Evolutionary conservation across 2,329 filamentous ascomycete genomes (phyloP).

Genomic region (Fusarium keratoplasticum): DNA sequence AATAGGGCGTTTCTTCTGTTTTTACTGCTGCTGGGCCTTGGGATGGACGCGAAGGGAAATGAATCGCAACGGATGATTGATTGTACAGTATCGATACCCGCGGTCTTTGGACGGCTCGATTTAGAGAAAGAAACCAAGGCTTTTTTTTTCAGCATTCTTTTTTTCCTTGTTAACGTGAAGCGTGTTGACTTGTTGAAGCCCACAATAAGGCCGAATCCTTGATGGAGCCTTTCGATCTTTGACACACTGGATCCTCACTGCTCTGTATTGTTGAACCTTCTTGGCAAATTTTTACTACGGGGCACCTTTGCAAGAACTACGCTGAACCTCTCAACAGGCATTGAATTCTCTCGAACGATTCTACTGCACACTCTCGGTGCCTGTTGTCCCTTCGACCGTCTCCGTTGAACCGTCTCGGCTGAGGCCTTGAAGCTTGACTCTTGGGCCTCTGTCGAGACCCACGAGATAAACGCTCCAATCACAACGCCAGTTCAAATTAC

Average conservation of each 20-base stretch:
- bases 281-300: background rate
- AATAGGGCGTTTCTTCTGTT: background rate
- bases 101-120: constrained; percentile 22
- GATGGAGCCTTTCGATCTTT: background rate
- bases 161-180: background rate
- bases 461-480: background rate
- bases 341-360: background rate
- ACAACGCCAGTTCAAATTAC: background rate
- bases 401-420: background rate
- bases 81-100: constrained; percentile 39
- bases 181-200: background rate
- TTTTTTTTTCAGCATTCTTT: background rate
- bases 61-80: constrained; percentile 9
- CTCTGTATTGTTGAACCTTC: background rate
- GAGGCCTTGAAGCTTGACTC: background rate
- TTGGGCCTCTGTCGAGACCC: background rate
- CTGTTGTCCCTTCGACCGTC: background rate
- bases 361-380: background rate
- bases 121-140: constrained; percentile 19
- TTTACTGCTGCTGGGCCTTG: background rate
- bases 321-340: background rate
- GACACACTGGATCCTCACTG: background rate
- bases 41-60: background rate
- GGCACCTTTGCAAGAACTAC: background rate
- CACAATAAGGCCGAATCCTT: background rate